phyloP scores from a whole-genome alignment of 225 moss, liverwort and hornwort genomes.

The Pseudoscleropodium purum region DNA sequence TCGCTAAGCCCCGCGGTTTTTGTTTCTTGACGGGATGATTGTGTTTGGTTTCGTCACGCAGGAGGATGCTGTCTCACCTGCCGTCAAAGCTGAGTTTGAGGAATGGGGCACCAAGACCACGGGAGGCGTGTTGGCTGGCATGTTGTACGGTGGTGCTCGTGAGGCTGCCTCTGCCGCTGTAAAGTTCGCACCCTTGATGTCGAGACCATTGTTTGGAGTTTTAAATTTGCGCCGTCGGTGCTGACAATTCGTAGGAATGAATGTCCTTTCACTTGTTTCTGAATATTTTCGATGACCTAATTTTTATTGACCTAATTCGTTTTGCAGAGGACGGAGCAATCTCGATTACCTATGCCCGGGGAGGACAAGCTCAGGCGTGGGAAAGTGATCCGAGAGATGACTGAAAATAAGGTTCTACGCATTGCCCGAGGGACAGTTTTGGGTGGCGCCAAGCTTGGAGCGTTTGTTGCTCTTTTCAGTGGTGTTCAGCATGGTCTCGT shows the following conservation, averaged over 20 bases:
- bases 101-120: constrained; percentile 84
- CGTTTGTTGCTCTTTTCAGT: constrained; percentile 80
- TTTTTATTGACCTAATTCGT: not conserved
- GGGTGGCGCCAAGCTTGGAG: constrained; percentile 80
- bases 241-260: not conserved
- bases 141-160: constrained; percentile 81
- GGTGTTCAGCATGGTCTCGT: constrained; percentile 74
- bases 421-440: constrained; percentile 77
- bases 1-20: not conserved
- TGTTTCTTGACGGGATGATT: not conserved
- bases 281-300: not conserved
- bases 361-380: constrained; percentile 29
- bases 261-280: not conserved
- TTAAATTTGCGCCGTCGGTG: not conserved
- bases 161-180: constrained; percentile 74
- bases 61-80: constrained; percentile 35
- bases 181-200: not conserved
- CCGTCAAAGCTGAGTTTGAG: constrained; percentile 51
- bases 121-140: constrained; percentile 77
- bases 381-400: constrained; percentile 71
- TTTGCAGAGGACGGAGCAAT: constrained; percentile 35
- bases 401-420: constrained; percentile 75
- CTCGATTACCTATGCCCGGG: constrained; percentile 30
- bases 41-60: not conserved
- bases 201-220: not conserved